phyloP scores from a whole-genome alignment of 805 yeast genomes.

The Ogataea trehaloabstinens region DNA sequence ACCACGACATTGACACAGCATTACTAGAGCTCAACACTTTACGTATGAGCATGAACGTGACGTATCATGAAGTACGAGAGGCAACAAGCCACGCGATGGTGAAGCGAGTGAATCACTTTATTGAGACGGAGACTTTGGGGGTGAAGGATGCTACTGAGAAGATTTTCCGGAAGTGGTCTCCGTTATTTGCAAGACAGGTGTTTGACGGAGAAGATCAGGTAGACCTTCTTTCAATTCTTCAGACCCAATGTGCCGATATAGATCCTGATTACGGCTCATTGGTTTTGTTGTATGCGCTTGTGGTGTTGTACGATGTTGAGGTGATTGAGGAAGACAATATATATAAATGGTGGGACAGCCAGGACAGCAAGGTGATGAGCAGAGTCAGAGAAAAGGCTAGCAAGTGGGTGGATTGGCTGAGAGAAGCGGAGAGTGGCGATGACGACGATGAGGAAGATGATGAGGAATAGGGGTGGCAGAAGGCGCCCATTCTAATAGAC shows the following conservation, averaged over 20 bases:
- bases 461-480: background rate
- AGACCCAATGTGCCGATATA: constrained; percentile 43
- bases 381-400: constrained; percentile 55
- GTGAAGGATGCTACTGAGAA: constrained; percentile 74
- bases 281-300: constrained; percentile 51
- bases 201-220: constrained; percentile 77
- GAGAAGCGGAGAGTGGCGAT: constrained; percentile 54
- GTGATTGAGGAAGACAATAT: constrained; percentile 80
- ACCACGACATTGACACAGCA: constrained; percentile 93
- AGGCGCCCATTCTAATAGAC: no score
- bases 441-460: constrained; percentile 12
- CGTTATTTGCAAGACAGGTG: constrained; percentile 79
- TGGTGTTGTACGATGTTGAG: constrained; percentile 75
- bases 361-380: constrained; percentile 36
- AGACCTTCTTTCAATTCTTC: constrained; percentile 59
- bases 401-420: constrained; percentile 85
- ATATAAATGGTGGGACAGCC: constrained; percentile 75
- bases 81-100: constrained; percentile 78
- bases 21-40: constrained; percentile 87
- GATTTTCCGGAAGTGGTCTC: constrained; percentile 79
- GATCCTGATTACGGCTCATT: constrained; percentile 46
- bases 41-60: constrained; percentile 96
- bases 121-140: constrained; percentile 72
- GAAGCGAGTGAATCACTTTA: constrained; percentile 65
- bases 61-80: constrained; percentile 85